Evolutionary conservation across 2,329 filamentous ascomycete species (phyloP).

Genomic region (Venturiaceae sp.): DNA sequence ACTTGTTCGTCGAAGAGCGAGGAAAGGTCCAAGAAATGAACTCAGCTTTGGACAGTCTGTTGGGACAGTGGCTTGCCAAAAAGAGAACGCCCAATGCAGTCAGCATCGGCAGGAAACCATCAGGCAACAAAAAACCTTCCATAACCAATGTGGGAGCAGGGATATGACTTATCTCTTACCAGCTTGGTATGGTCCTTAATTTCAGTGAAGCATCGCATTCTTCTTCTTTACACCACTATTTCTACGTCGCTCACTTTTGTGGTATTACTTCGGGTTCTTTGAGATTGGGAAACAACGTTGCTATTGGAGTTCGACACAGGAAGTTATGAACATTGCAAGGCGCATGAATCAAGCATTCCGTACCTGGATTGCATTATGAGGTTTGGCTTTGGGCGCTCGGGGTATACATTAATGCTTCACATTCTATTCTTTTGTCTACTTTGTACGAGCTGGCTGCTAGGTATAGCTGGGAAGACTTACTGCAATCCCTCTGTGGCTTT

Average conservation of each 20-base stretch:
- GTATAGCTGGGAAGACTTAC: no score
- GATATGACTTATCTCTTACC: no score
- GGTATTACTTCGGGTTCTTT: neutral
- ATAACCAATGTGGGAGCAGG: neutral
- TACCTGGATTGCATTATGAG: conserved; percentile 1
- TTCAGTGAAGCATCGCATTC: neutral
- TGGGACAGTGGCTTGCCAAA: conserved; percentile 64
- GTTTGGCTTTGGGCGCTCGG: neutral
- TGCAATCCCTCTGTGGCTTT: no score
- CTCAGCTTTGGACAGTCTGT: conserved; percentile 78
- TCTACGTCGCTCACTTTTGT: neutral
- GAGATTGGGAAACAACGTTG: neutral
- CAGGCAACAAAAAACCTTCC: neutral
- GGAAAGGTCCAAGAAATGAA: conserved; percentile 80
- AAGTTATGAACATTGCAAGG: neutral
- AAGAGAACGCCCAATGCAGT: conserved; percentile 15
- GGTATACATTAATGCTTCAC: neutral
- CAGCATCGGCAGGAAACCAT: neutral
- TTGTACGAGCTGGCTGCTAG: neutral
- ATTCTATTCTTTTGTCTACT: neutral
- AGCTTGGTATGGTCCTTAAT: no score
- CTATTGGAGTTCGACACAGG: neutral
- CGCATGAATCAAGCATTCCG: no score
- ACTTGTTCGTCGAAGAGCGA: conserved; percentile 79
- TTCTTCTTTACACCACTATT: neutral